Evolutionary conservation across 2,329 filamentous ascomycete genomes (phyloP), one percentile per base, ranked within the genome.

Genomic region (Hypomyces rosellus): DNA sequence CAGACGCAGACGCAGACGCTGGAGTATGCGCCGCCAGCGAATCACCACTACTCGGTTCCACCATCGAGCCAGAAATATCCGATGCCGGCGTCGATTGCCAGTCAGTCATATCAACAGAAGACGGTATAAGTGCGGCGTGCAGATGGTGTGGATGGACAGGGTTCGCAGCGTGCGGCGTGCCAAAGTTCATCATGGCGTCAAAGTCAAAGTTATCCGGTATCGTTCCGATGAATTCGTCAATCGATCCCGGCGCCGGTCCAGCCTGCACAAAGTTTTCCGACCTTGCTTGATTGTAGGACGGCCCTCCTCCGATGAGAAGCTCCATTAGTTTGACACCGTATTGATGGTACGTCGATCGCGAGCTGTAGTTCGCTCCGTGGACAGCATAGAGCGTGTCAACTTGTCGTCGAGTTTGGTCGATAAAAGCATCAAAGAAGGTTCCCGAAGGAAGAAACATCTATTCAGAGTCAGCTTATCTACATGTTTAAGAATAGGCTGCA

Each of bases 321-420:
- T 71, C 64, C 8, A 77, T 61, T 25, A 78, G 57, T 8, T 65
- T 57, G 37, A 75, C 63, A 38, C 68, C 70, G 22, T 71, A 59
- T 1, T 55, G 54, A 50, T 80, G 68, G 52, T 78, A 80, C 11
- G 56, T 61, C 9, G 58, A 54, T 22, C 77, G 72, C 20, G 65
- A 55, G 5, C 63, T 62, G 15, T 52, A 49, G 11, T 36, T 37
- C 14, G 51, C 36, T 30, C 51, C 54, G n/a, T 52, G 52, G 36
- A 38, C 36, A 12, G 52, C 44, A 57, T 78, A 80, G 4, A 80
- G 61, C 7, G 57, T 60, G 46, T 76, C 68, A 52, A 74, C 75
- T 5, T 74, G 64, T 3, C 55, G 52, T 48, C 74, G 67, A 9
- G 75, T 68, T 37, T 62, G 53, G 1, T 68, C 66, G 2, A 72